Evolutionary conservation across 2,329 filamentous ascomycete species (phyloP).

Genomic region (Calonectria henricotiae): DNA sequence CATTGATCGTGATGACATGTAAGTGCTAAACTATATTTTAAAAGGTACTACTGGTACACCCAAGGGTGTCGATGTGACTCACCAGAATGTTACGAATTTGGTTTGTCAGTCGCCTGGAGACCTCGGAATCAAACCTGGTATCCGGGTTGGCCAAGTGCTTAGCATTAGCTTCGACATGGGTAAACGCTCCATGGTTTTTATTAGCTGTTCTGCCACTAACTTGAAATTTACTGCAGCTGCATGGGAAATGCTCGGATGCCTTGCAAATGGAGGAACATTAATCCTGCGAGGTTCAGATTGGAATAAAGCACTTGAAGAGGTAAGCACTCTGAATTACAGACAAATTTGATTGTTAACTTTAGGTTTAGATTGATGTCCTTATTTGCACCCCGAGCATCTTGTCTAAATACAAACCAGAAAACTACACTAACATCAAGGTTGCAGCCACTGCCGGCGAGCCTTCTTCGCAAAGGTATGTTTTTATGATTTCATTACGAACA

Average conservation of each 20-base stretch:
- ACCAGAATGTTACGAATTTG: conserved; percentile 71
- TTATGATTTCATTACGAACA: accelerated
- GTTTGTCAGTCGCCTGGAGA: conserved; percentile 67
- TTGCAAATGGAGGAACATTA: conserved; percentile 72
- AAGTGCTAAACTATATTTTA: neutral
- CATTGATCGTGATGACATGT: neutral
- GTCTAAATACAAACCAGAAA: conserved; percentile 64
- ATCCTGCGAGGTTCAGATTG: conserved; percentile 68
- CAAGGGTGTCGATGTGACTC: conserved; percentile 73
- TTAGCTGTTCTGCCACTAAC: neutral
- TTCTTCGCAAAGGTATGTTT: conserved; percentile 61
- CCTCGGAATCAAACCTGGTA: conserved; percentile 67
- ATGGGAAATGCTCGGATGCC: conserved; percentile 72
- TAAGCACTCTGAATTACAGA: conserved; percentile 43
- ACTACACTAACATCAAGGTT: conserved; percentile 67
- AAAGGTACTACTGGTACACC: conserved; percentile 70
- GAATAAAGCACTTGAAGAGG: conserved; percentile 64
- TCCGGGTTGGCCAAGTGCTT: conserved; percentile 69
- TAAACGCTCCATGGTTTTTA: conserved; percentile 53
- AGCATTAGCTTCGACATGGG: conserved; percentile 76
- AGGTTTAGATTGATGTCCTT: conserved; percentile 66
- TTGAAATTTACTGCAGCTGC: conserved; percentile 60
- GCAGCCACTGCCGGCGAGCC: conserved; percentile 72
- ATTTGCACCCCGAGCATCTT: conserved; percentile 72
- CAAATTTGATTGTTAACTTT: neutral